Evolutionary conservation across 371 early-diverging fungal species (phyloP).

Genomic region (Mucor ambiguus): DNA sequence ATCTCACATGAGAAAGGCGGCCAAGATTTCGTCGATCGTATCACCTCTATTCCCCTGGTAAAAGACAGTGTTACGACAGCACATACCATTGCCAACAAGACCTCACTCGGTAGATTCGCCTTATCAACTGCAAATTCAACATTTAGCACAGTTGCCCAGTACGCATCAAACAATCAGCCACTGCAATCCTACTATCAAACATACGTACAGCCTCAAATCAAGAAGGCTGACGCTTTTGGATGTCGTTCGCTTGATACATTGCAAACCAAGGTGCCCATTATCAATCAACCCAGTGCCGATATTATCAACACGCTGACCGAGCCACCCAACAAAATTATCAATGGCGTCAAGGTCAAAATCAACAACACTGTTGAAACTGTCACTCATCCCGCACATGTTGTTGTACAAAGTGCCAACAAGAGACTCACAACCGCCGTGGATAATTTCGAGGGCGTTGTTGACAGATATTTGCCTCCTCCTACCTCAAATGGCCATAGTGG

Average conservation of each 20-base stretch:
- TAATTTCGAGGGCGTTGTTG: slow-evolving; percentile 47
- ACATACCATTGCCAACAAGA: slow-evolving; percentile 53
- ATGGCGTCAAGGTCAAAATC: slow-evolving; percentile 35
- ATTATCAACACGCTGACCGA: slow-evolving; percentile 55
- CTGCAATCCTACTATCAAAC: slow-evolving; percentile 49
- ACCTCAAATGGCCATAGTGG: not conserved
- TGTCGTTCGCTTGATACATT: slow-evolving; percentile 72
- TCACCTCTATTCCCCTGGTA: slow-evolving; percentile 65
- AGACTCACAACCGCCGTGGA: slow-evolving; percentile 44
- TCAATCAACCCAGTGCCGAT: slow-evolving; percentile 63
- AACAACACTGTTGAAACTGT: slow-evolving; percentile 48
- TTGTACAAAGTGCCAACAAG: slow-evolving; percentile 50
- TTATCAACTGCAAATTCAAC: slow-evolving; percentile 48
- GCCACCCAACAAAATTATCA: slow-evolving; percentile 20
- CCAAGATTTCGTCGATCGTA: slow-evolving; percentile 49
- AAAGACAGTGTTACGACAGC: slow-evolving; percentile 60
- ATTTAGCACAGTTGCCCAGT: slow-evolving; percentile 32
- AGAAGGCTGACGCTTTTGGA: slow-evolving; percentile 65
- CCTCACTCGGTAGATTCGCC: slow-evolving; percentile 56
- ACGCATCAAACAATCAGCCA: slow-evolving; percentile 27
- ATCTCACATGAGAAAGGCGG: slow-evolving; percentile 1
- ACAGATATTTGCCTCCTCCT: slow-evolving; percentile 49
- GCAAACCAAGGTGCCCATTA: slow-evolving; percentile 67
- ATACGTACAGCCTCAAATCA: slow-evolving; percentile 62
- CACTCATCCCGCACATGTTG: slow-evolving; percentile 47